Evolutionary conservation across 345 rosid species (phyloP), one percentile per base, ranked within the genome.

Genomic region (Sonneratia caseolaris): DNA sequence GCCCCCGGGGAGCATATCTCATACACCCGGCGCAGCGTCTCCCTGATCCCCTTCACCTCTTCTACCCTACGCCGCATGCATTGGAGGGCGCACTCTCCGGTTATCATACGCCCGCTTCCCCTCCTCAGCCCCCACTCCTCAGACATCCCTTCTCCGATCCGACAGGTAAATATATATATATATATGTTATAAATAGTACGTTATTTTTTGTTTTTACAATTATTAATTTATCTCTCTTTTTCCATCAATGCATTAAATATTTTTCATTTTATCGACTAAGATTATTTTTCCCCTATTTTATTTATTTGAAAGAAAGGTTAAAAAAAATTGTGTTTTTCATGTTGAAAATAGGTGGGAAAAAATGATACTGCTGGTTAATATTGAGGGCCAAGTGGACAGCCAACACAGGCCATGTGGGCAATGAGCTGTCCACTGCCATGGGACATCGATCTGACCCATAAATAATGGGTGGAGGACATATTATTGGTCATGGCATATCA

Each of bases 21-120:
- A 72, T 78, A 68, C 71, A 78, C 51, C 86, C 64, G 68, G 73
- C 81, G 42, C 86, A 71, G 36, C 87, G 84, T 0, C 57, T 80
- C 40, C 82, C 84, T 8, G 68, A 75, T 37, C 84, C 84, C 8
- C 71, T 86, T 35, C 83, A 78, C 77, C 75, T 85, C 64, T 85
- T 84, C 77, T 81, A 87, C 71, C 91, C 87, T 68, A 68, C 85
- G 18, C 82, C 79, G 22, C 71, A 67, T 40, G 82, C 79, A 16
- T 55, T 74, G 55, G 86, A 82, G 73, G 87, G 83, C 32, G 75
- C 86, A 70, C 75, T 76, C 86, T 70, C 85, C 76, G 69, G 77
- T 71, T 79, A 62, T 68, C 89, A 83, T 77, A 76, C 83, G 3
- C 67, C 75, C 45, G 71, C 76, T 1, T 74, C 81, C 11, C 65